These are phyloP conservation scores for Leucocoprinus leucothites DNA, from an alignment of 768 basidiomycete species.

Conservation along the genomic window DNA sequence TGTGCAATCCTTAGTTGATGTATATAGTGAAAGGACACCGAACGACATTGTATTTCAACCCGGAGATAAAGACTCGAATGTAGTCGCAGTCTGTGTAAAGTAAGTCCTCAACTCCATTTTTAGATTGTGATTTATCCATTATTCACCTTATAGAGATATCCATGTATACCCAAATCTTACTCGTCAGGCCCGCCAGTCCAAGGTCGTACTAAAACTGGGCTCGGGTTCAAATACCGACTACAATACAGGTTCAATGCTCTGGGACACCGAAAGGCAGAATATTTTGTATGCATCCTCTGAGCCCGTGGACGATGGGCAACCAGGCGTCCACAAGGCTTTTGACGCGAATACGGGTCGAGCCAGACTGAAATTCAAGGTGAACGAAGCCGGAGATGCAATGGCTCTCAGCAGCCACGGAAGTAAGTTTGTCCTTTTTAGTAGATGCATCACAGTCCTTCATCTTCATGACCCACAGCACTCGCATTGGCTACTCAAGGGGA, in stretches of 20 bases:
- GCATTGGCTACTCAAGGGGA: conserved; percentile 12
- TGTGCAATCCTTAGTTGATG: conserved; percentile 9
- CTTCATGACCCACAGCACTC: conserved; percentile 27
- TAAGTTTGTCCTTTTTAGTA: background rate
- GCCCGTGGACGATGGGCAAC: conserved; percentile 23
- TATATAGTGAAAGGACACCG: conserved; percentile 24
- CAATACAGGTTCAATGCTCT: conserved; percentile 43
- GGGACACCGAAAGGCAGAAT: conserved; percentile 44
- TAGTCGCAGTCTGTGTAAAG: conserved; percentile 42
- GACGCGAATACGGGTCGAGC: conserved; percentile 30
- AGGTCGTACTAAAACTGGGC: conserved; percentile 14
- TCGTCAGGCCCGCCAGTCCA: conserved; percentile 9
- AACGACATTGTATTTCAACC: conserved; percentile 46
- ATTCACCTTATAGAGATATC: conserved; percentile 17
- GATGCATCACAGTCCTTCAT: conserved; percentile 29
- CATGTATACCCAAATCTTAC: conserved; percentile 24
- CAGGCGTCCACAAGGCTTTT: conserved; percentile 50
- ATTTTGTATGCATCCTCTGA: conserved; percentile 58
- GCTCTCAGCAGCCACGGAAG: conserved; percentile 40
- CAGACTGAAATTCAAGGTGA: conserved; percentile 36
- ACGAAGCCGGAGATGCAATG: conserved; percentile 53
- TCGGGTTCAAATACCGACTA: conserved; percentile 19
- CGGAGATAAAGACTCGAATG: conserved; percentile 22
- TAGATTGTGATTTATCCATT: conserved; percentile 1
- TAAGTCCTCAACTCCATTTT: conserved; percentile 16